phyloP scores from a whole-genome alignment of 2,329 filamentous ascomycete species.

The Seiridium unicorne region DNA sequence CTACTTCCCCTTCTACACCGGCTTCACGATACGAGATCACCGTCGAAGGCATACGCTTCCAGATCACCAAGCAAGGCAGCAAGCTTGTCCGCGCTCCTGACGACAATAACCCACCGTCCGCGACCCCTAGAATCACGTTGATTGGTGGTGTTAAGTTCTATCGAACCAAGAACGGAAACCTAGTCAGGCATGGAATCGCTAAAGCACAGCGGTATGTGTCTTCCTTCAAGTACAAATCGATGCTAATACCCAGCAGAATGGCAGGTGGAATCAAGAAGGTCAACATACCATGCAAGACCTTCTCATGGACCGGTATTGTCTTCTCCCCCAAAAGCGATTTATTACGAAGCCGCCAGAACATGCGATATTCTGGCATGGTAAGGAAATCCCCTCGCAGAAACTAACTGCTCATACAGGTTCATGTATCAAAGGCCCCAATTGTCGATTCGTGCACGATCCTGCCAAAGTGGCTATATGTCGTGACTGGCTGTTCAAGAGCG shows the following conservation, averaged over 20 bases:
- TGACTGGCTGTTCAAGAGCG: slow-evolving; percentile 75
- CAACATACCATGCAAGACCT: slow-evolving; percentile 70
- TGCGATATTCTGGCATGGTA: slow-evolving; percentile 32
- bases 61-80: slow-evolving; percentile 73
- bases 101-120: slow-evolving; percentile 58
- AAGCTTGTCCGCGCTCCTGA: slow-evolving; percentile 73
- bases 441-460: slow-evolving; percentile 80
- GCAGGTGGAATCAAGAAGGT: slow-evolving; percentile 63
- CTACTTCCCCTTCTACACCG: slow-evolving; percentile 28
- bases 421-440: slow-evolving; percentile 78
- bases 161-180: slow-evolving; percentile 83
- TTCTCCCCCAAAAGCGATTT: slow-evolving; percentile 34
- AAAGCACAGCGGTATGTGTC: slow-evolving; percentile 70
- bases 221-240: slow-evolving; percentile 16
- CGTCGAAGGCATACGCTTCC: slow-evolving; percentile 72
- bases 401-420: slow-evolving; percentile 65
- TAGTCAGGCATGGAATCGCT: slow-evolving; percentile 74
- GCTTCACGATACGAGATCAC: slow-evolving; percentile 57
- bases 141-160: slow-evolving; percentile 80
- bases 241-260: slow-evolving; percentile 45
- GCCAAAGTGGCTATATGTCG: slow-evolving; percentile 89
- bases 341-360: slow-evolving; percentile 24
- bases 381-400: slow-evolving; percentile 33
- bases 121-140: slow-evolving; percentile 71
- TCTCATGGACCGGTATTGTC: slow-evolving; percentile 67